Percentiles rank a stretch among this genome's conserved stretches.
Conservation (phyloP, 495 filamentous ascomycete genomes). For the Penicillium nucicola region DNA sequence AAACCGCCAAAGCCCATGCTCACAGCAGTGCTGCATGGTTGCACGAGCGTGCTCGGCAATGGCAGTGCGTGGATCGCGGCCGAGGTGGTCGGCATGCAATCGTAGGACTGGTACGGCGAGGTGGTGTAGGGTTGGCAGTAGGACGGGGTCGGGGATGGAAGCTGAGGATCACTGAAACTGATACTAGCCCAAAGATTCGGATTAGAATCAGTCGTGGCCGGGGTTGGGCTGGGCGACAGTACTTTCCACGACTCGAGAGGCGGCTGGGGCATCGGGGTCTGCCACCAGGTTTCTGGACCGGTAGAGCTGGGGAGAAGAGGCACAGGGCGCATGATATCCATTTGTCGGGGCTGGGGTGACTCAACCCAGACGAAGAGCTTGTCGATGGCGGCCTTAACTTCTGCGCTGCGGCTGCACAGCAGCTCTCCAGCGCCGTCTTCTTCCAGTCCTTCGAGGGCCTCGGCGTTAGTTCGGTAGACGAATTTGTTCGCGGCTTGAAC, state of each 20-base stretch:
- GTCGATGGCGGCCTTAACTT: conserved; percentile 86
- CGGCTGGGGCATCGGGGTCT: conserved; percentile 49
- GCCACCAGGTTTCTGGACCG: conserved; percentile 76
- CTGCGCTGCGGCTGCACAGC: conserved; percentile 85
- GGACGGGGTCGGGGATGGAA: conserved; percentile 70
- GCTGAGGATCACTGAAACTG: conserved; percentile 63
- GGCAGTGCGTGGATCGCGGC: conserved; percentile 68
- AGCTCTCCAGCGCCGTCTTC: conserved; percentile 96
- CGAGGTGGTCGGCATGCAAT: conserved; percentile 61
- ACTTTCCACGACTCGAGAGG: conserved; percentile 93
- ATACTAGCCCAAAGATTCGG: conserved; percentile 79
- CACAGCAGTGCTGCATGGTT: conserved; percentile 70
- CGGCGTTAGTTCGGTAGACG: conserved; percentile 86
- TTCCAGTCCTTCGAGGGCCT: conserved; percentile 91
- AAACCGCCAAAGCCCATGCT: conserved; percentile 66
- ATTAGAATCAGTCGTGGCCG: conserved; percentile 66
- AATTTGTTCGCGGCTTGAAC: conserved; percentile 97
- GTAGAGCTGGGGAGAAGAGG: conserved; percentile 87
- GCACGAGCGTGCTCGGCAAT: conserved; percentile 84
- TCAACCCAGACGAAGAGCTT: conserved; percentile 83
- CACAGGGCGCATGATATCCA: conserved; percentile 84
- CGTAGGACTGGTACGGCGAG: conserved; percentile 66
- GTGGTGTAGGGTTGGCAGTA: conserved; percentile 79
- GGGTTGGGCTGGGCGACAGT: conserved; percentile 79
- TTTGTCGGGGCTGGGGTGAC: conserved; percentile 86